phyloP scores from a whole-genome alignment of 129 eudicot species.

The Flaveria bidentis region DNA sequence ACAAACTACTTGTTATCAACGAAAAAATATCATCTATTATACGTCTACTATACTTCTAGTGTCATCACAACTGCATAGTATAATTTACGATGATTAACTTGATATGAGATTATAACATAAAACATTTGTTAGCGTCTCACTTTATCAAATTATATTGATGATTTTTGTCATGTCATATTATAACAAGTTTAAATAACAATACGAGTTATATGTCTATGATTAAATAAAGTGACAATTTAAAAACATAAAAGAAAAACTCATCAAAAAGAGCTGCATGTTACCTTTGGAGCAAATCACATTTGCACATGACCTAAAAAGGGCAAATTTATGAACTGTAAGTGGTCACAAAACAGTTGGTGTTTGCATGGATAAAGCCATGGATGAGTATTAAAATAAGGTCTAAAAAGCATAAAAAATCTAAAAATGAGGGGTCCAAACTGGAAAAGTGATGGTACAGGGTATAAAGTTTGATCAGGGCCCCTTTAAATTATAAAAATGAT shows the following conservation, averaged over 20 bases:
- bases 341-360: slow-evolving; percentile 44
- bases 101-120: neutral
- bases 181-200: neutral
- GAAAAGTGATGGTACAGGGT: slow-evolving; percentile 18
- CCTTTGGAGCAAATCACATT: slow-evolving; percentile 21
- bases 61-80: too few species aligned
- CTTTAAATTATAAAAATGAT: slow-evolving; percentile 26
- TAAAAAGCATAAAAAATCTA: slow-evolving; percentile 9
- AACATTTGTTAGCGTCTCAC: neutral
- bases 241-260: neutral
- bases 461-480: slow-evolving; percentile 26
- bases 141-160: neutral
- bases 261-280: slow-evolving; percentile 14
- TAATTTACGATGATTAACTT: neutral
- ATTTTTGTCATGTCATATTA: neutral
- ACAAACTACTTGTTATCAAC: too few species aligned
- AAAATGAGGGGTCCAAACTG: slow-evolving; percentile 38
- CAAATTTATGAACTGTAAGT: slow-evolving; percentile 36
- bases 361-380: slow-evolving; percentile 40
- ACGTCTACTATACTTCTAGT: too few species aligned
- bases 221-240: neutral
- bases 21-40: too few species aligned
- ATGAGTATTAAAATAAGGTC: slow-evolving; percentile 19
- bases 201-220: neutral
- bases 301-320: slow-evolving; percentile 41